A percentile compares a stretch with the other conserved stretches of the same genome.
Conservation (phyloP, 768 basidiomycete species). For the Baorangia bicolor region DNA sequence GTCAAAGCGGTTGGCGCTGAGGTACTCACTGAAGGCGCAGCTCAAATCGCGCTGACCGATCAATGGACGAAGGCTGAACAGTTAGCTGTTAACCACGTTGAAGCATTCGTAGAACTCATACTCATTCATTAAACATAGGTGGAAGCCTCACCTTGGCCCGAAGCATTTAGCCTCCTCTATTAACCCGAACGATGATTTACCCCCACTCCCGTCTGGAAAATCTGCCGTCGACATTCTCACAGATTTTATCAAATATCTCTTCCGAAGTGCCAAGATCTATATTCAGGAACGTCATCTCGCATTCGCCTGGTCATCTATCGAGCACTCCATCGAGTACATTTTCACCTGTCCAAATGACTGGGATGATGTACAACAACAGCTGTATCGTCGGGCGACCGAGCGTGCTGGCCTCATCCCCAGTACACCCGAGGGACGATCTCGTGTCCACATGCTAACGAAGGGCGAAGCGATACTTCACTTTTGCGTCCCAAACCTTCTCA, state of each 20-base stretch:
- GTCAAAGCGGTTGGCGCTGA: conserved; percentile 43
- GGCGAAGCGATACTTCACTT: conserved; percentile 23
- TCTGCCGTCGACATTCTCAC: too few species aligned
- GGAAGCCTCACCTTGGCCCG: conserved; percentile 26
- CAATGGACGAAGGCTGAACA: conserved; percentile 17
- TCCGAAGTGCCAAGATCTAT: conserved; percentile 14
- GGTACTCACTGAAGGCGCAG: conserved; percentile 30
- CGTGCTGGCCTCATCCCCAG: conserved; percentile 20
- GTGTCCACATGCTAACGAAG: too few species aligned
- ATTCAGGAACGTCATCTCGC: conserved; percentile 16
- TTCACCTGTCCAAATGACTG: conserved; percentile 31
- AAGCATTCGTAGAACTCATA: background rate
- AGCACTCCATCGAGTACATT: conserved; percentile 18
- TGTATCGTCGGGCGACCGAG: conserved; percentile 20
- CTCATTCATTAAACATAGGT: conserved; percentile 11
- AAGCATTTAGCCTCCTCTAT: conserved; percentile 15
- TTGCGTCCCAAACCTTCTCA: conserved; percentile 42
- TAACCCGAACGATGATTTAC: conserved; percentile 28
- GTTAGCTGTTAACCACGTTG: conserved; percentile 1
- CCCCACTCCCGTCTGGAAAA: conserved; percentile 34
- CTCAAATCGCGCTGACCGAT: conserved; percentile 35
- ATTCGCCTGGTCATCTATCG: conserved; percentile 13
- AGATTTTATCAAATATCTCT: too few species aligned
- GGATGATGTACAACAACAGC: conserved; percentile 26
- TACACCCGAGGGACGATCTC: conserved; percentile 8